Percentiles rank a stretch among this genome's conserved stretches.
Evolutionary conservation across 2,329 filamentous ascomycete genomes (phyloP).

Genomic region (Madurella mycetomatis): DNA sequence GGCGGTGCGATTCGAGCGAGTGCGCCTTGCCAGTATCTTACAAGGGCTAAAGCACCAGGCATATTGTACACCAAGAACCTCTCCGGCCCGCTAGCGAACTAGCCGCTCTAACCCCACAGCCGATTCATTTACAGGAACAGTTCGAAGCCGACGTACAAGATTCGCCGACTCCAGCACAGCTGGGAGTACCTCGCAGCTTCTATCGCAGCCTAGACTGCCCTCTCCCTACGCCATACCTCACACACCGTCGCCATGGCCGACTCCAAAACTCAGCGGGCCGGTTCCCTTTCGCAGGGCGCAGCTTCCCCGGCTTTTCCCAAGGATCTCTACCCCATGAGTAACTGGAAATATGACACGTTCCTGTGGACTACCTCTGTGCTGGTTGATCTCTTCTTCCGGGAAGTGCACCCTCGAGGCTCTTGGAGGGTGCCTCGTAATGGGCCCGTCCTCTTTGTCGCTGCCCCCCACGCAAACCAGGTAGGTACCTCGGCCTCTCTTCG

Average conservation of each 20-base stretch:
- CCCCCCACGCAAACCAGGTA: conserved; percentile 94
- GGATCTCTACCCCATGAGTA: conserved; percentile 64
- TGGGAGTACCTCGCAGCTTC: not conserved
- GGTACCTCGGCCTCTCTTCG: conserved; percentile 21
- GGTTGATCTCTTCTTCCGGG: conserved; percentile 95
- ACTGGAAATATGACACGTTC: conserved; percentile 73
- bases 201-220: not conserved
- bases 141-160: no score
- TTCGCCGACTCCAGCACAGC: not conserved
- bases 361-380: conserved; percentile 75
- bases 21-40: not conserved
- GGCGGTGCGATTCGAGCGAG: not conserved
- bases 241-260: conserved; percentile 14
- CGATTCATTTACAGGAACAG: not conserved
- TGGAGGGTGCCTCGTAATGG: conserved; percentile 91
- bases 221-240: not conserved
- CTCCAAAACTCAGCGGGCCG: conserved; percentile 14
- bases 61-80: no score
- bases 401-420: conserved; percentile 89
- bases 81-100: no score
- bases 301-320: conserved; percentile 34
- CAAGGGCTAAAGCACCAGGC: no score
- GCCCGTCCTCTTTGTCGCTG: conserved; percentile 91
- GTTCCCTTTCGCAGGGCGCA: conserved; percentile 26
- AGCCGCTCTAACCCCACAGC: no score